Conservation (phyloP, 2,329 filamentous ascomycete genomes). For the Fusarium decemcellulare region DNA sequence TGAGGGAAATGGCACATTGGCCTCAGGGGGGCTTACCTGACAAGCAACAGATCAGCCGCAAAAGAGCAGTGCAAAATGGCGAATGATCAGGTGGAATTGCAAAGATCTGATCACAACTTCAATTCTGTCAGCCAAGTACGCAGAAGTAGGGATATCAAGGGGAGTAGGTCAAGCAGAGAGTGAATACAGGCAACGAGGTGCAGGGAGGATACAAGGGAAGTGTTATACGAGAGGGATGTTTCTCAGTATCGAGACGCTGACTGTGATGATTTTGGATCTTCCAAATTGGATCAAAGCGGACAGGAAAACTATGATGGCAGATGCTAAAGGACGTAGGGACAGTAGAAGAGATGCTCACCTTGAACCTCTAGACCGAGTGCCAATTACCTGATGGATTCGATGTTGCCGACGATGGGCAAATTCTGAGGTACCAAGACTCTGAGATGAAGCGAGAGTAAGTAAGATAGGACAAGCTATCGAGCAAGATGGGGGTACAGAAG, state of each 20-base stretch:
- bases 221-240: background rate
- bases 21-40: constrained; percentile 43
- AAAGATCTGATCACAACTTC: constrained; percentile 45
- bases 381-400: constrained; percentile 49
- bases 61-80: constrained; percentile 48
- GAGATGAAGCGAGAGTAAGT: constrained; percentile 71
- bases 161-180: background rate
- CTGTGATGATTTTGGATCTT: background rate
- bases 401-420: constrained; percentile 54
- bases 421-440: constrained; percentile 65
- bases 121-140: constrained; percentile 8
- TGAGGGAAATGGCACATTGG: background rate
- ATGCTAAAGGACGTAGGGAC: too few species aligned
- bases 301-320: background rate
- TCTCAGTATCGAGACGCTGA: background rate
- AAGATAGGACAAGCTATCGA: constrained; percentile 73
- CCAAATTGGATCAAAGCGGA: background rate
- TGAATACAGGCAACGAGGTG: background rate
- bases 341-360: constrained; percentile 41
- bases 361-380: constrained; percentile 42
- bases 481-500: constrained; percentile 64
- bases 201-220: background rate
- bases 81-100: constrained; percentile 48
- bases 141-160: background rate
- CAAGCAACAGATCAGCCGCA: constrained; percentile 52